Base-by-base conservation (phyloP, 169 alveolate species). In the Condylostoma magnum region DNA sequence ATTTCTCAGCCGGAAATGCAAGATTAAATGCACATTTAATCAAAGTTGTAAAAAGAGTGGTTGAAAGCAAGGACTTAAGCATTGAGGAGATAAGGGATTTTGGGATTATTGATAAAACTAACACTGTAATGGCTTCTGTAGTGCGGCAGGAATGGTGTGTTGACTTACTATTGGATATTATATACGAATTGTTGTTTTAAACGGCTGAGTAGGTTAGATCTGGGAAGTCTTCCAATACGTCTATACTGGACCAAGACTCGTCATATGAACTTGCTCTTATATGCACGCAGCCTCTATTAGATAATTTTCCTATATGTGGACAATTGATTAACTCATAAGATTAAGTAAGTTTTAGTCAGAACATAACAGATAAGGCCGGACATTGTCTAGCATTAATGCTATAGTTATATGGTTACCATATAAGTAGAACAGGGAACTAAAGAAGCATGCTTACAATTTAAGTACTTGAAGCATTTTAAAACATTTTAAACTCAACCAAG, bases 121-220 rank as follows among this genome's bases (percentile, higher is more conserved):
- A 66, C 44, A 31, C 44, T 3, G 73, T 83, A 10, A 75, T 83
- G 28, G 47, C 56, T 34, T 48, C 43, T 20, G 65, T 78, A 73
- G 41, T 79, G 34, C 70, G 75, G 1, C 75, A 83, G 51, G 91
- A 84, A 63, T 79, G 87, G 85, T 79, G 83, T 33, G 53, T 72
- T 20, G 91, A 84, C 20, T 47, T 44, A 0, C 37, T 84, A 46
- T 58, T 84, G 3, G 88, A 80, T 50, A 79, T 84, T 22, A 43
- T 84, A 15, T 72, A 79, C 31, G 77, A 51, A 5, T 38, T 84
- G 5, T 65, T 84, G 1, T 41, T 69, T 18, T 25, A 68, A 33
- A 58, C 79, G 36, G 79, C 70, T 31, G 90, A 83, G 0, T 58
- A 47, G 6, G 57, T 83, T 4, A 44, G 77, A 30, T 38, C 50